Base-by-base conservation (phyloP, 441 rosid genomes). In the Eruca vesicaria region DNA sequence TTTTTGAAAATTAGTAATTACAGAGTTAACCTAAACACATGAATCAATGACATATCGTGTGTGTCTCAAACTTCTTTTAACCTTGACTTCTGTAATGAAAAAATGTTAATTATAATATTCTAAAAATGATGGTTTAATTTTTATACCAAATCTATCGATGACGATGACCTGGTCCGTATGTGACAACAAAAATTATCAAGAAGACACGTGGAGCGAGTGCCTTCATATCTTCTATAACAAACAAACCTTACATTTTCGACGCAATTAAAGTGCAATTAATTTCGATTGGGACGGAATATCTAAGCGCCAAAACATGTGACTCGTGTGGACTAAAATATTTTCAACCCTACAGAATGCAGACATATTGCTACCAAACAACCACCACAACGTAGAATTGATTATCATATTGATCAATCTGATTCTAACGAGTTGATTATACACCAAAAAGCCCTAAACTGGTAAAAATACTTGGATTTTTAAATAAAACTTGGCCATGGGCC, bases 201-300 rank as follows among this genome's bases (percentile, higher is more conserved):
- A 56, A 3, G 5, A 48, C 55, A 75, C 69, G 79, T 69, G 79
- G 58, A 38, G 38, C 7, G 20, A 3, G 18, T 26, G 26, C 33
- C 68, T 36, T 59, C 69, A 61, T 58, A 26, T 67, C 50, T 67
- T 11, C 33, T 9, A 60, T 23, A 8, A 14, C 52, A 75, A 67
- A 35, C 78, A 75, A 68, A 35, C 43, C 29, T 29, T 23, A 68
- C 59, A 53, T 69, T 68, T 75, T 48, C n/a, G 6, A 38, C 15
- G 35, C 23, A n/a, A 60, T 61, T 60, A 67, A 74, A 43, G 15
- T 12, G 48, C 48, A 12, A 41, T 41, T 45, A 45, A 45, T n/a
- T 67, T 12, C 23, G 43, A 60, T 33, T 33, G 33, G 3, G 59
- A 55, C 32, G 12, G 56, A 9, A 68, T 68, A 75, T 69, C 52